Evolutionary conservation across 2,329 filamentous ascomycete genomes (phyloP), one percentile per base, ranked within the genome.

Genomic region (Diaporthe citriasiana): DNA sequence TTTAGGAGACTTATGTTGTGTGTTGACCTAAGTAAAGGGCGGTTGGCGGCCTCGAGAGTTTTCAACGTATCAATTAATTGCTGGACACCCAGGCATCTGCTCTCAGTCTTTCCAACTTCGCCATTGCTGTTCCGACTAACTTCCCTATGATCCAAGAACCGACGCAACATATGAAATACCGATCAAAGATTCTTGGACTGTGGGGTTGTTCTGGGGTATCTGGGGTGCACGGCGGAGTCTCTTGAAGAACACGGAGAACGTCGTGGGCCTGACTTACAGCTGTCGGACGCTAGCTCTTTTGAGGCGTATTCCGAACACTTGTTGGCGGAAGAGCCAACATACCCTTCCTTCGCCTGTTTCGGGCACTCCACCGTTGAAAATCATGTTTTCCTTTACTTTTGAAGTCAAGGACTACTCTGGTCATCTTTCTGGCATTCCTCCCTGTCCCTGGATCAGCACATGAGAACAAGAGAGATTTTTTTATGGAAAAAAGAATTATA

Each of bases 181-280:
- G 22, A 25, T 12, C 15, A 38, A n/a, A 25, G 7, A 33, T 3
- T 10, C 3, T 6, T 22, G 30, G 4, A 35, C 27, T 53, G 30
- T 38, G 55, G 55, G 22, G 55, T n/a, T n/a, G 38, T 13, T 59
- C 33, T 59, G 56, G 56, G 35, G 56, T 40, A 13, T 40, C 56
- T 59, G 55, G 55, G 55, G 55, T 57, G 33, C 22, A 57, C 22
- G 12, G 56, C 35, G 55, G 55, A 38, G 33, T 15, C 22, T 38
- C 19, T 38, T 22, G 53, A 25, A 22, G 4, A 38, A 57, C 19
- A 57, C 38, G 55, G 33, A 15, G 55, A 38, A 22, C 10, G 27
- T 33, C 10, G 51, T 22, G 51, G 19, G 42, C 10, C 50, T 38
- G 4, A 59, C 56, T 59, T 40, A 25, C 12, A 59, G 35, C 12